Conservation (phyloP, 139 green algal species). For the Dunaliella primolecta region DNA sequence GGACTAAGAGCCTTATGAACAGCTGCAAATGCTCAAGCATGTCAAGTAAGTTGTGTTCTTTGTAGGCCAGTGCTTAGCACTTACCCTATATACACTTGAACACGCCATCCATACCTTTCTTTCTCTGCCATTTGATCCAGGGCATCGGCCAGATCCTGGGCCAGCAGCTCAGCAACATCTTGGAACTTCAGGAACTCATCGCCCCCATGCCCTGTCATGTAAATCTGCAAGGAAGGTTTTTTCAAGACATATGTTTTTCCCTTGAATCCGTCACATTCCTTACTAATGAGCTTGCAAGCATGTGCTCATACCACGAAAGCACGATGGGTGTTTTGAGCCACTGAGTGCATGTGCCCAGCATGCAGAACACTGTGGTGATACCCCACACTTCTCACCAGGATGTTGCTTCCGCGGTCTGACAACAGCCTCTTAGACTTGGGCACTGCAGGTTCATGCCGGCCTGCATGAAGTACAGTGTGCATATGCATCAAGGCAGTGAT, state of each 20-base stretch:
- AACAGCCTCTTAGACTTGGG: slow-evolving; percentile 76
- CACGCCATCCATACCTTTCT: slow-evolving; percentile 15
- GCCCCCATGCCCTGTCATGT: slow-evolving; percentile 83
- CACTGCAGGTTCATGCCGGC: slow-evolving; percentile 54
- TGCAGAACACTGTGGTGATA: neutral
- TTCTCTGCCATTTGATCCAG: slow-evolving; percentile 33
- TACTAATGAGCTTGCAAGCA: neutral
- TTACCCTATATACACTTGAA: no score
- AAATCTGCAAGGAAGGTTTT: slow-evolving; percentile 48
- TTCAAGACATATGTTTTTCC: neutral
- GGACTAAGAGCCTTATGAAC: no score
- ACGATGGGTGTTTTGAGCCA: neutral
- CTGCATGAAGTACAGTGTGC: slow-evolving; percentile 26
- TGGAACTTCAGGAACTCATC: slow-evolving; percentile 98
- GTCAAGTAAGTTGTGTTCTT: no score
- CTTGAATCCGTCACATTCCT: neutral
- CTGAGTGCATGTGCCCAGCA: neutral
- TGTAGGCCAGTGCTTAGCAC: no score
- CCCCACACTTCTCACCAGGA: slow-evolving; percentile 64
- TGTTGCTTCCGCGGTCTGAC: slow-evolving; percentile 67
- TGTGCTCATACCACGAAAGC: neutral
- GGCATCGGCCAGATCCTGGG: slow-evolving; percentile 28
- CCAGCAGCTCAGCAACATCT: slow-evolving; percentile 68
- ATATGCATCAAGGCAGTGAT: no score
- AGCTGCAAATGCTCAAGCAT: no score